These are phyloP conservation scores for Penicillium atrosanguineum DNA, from an alignment of 495 filamentous ascomycete genomes.

Conservation along the genomic window DNA sequence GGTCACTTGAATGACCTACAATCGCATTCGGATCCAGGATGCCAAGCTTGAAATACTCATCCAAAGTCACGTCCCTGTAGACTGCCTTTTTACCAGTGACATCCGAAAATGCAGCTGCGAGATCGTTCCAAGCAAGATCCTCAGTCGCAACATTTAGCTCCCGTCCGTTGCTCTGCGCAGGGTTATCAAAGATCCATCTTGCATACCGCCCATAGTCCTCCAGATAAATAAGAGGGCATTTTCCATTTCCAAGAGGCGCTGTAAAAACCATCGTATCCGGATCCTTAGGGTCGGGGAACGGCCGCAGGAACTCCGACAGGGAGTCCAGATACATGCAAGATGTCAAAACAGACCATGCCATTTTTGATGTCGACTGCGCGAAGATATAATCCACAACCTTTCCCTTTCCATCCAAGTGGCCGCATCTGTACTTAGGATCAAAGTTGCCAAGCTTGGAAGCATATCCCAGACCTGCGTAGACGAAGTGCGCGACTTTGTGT, in stretches of 20 bases:
- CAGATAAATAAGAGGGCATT: conserved; percentile 23
- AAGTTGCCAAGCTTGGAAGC: conserved; percentile 38
- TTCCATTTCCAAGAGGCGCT: neutral
- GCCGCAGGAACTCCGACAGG: too few species aligned
- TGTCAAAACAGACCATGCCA: too few species aligned
- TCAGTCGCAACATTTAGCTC: neutral
- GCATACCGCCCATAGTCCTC: conserved; percentile 20
- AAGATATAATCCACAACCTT: too few species aligned
- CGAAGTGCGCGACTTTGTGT: conserved; percentile 43
- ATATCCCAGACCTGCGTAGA: conserved; percentile 25
- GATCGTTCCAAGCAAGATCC: neutral
- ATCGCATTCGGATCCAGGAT: conserved; percentile 6
- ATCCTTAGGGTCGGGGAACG: too few species aligned
- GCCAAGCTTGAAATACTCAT: neutral
- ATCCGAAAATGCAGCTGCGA: neutral
- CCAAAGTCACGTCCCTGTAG: neutral
- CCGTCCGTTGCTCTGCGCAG: conserved; percentile 12
- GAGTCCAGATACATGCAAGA: too few species aligned
- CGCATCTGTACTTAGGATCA: conserved; percentile 3
- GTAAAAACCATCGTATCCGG: too few species aligned
- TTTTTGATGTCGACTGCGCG: too few species aligned
- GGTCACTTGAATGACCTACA: conserved; percentile 39
- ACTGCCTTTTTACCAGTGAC: neutral
- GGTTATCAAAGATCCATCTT: conserved; percentile 24
- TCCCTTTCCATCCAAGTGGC: conserved; percentile 20